Base-by-base conservation (phyloP, 2,329 filamentous ascomycete species). In the Mycosphaerelloides madeirae region DNA sequence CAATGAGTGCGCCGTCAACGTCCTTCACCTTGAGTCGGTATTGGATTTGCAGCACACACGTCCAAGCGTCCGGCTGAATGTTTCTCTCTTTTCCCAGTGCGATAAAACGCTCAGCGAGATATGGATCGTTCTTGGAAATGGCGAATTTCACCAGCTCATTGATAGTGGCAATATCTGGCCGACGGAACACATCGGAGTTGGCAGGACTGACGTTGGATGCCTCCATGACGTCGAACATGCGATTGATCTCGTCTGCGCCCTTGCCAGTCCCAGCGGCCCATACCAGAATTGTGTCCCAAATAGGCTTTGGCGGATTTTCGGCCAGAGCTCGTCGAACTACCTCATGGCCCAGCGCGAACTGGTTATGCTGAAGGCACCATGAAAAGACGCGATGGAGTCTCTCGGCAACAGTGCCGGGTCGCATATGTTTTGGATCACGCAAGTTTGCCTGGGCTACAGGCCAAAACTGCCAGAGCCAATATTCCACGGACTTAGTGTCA, bases 121-220 rank as follows among this genome's bases (percentile, higher is more conserved):
- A 80, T 0, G 81, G 75, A 56, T 94, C 83, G 9, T 82, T 74
- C 43, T 77, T 76, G n/a, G 79, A 77, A 52, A 84, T 82, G 8
- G 87, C 86, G 45, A 83, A 81, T 41, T 79, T 76, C 14, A 97
- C 75, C 19, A 97, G 74, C 5, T 73, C 70, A 59, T 97, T 95
- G 57, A 97, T 81, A 5, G 85, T 88, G 3, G 76, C 68, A 6
- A 81, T 81, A 43, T 87, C 83, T 0, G 88, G 80, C 6, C 58
- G 44, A 13, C 69, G 67, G 44, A 71, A 62, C 44, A 75, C 64
- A 48, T 73, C 63, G 49, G 71, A 75, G 38, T 73, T 68, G 1
- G 33, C 16, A 7, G 49, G 44, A 12, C 39, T 38, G n/a, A 55
- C 44, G 42, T 62, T 60, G 8, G 56, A 53, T 8, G 52, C 45